Conservation (phyloP, 164 flowering plant species). For the Sedum album region DNA sequence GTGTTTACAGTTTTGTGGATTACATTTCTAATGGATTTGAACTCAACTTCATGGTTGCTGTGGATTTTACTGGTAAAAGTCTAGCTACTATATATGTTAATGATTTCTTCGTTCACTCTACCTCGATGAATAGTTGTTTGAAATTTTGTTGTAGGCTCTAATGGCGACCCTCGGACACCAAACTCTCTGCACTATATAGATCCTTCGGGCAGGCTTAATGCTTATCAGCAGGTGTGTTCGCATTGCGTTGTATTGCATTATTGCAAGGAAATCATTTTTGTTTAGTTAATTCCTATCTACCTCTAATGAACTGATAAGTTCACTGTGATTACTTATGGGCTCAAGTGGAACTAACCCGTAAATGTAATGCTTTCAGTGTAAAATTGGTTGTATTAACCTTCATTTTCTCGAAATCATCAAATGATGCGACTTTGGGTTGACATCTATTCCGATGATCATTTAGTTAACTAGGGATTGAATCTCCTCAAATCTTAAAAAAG, state of each 20-base stretch:
- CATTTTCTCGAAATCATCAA: neutral
- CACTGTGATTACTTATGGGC: neutral
- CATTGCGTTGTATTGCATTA: neutral
- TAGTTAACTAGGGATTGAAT: neutral
- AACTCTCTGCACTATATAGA: constrained; percentile 83
- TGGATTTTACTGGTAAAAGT: constrained; percentile 81
- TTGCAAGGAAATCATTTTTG: neutral
- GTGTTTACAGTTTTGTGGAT: constrained; percentile 67
- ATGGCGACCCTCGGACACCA: constrained; percentile 66
- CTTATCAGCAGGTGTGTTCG: constrained; percentile 69
- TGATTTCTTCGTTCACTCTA: neutral
- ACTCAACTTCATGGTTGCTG: constrained; percentile 90
- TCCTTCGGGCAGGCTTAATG: constrained; percentile 65
- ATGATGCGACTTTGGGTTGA: neutral
- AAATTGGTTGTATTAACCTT: neutral
- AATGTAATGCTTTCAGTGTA: neutral
- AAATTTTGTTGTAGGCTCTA: constrained; percentile 52
- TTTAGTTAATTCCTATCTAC: neutral
- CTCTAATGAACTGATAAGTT: neutral
- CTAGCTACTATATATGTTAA: neutral
- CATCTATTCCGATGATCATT: neutral
- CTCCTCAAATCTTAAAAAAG: neutral
- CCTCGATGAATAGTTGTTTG: neutral
- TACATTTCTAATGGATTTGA: constrained; percentile 88
- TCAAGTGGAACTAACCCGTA: too few species aligned